Conservation (phyloP, 768 basidiomycete genomes). For the Hydnomerulius pinastri region DNA sequence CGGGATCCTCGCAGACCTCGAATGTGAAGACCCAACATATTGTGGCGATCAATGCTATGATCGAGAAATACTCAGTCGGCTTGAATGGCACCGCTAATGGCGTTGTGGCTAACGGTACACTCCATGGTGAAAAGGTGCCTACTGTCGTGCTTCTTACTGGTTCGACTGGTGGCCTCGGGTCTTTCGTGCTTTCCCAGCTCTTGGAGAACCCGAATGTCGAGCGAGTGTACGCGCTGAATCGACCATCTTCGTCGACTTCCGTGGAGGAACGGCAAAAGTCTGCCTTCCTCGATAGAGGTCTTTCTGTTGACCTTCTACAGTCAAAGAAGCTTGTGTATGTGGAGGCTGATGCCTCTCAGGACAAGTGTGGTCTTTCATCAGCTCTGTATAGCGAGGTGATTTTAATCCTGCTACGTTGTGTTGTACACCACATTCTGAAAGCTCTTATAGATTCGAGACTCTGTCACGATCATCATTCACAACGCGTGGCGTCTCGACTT, state of each 20-base stretch:
- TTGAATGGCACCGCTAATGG: slow-evolving; percentile 24
- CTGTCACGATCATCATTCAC: slow-evolving; percentile 34
- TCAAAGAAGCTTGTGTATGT: slow-evolving; percentile 36
- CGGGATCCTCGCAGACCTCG: not conserved
- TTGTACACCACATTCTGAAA: not conserved
- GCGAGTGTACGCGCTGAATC: slow-evolving; percentile 36
- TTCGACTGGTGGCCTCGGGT: slow-evolving; percentile 44
- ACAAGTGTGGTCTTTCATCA: slow-evolving; percentile 28
- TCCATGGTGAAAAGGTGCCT: not conserved
- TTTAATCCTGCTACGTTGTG: not conserved
- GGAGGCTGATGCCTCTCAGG: slow-evolving; percentile 37
- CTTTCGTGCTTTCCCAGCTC: slow-evolving; percentile 34
- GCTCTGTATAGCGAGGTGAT: slow-evolving; percentile 33
- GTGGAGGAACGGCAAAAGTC: slow-evolving; percentile 29
- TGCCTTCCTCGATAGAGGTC: slow-evolving; percentile 35
- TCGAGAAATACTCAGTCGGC: slow-evolving; percentile 34
- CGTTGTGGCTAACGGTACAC: slow-evolving; percentile 19
- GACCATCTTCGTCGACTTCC: slow-evolving; percentile 12
- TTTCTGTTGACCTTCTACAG: slow-evolving; percentile 30
- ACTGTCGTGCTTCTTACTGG: slow-evolving; percentile 34
- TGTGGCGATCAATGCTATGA: slow-evolving; percentile 35
- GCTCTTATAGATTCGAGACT: slow-evolving; percentile 11
- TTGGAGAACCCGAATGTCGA: slow-evolving; percentile 21
- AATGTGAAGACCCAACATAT: slow-evolving; percentile 2
- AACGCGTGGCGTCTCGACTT: slow-evolving; percentile 45